Evolutionary conservation across 371 early-diverging fungal genomes (phyloP).

Genomic region (Mucor piriformis): DNA sequence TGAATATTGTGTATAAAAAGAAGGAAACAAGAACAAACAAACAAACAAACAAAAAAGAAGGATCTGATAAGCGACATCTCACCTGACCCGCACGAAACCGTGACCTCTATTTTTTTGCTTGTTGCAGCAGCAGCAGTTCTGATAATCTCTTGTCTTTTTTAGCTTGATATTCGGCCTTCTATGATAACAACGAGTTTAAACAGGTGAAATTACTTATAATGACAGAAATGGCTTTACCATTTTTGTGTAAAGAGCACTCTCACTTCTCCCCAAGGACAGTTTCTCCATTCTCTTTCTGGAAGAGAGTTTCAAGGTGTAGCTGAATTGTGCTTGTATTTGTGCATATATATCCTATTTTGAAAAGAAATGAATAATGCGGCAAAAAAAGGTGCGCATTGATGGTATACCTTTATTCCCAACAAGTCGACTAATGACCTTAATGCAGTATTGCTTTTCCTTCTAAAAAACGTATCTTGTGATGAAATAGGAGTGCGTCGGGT

Average conservation of each 20-base stretch:
- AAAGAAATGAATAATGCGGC: neutral
- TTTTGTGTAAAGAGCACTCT: slow-evolving; percentile 38
- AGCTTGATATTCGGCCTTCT: slow-evolving; percentile 31
- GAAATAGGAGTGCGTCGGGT: slow-evolving; percentile 52
- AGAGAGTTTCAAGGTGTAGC: slow-evolving; percentile 55
- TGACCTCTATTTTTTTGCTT: slow-evolving; percentile 1
- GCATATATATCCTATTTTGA: slow-evolving; percentile 50
- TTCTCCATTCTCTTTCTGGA: slow-evolving; percentile 52
- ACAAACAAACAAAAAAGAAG: neutral
- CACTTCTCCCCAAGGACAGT: slow-evolving; percentile 39
- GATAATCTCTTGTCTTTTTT: slow-evolving; percentile 17
- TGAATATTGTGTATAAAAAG: no score
- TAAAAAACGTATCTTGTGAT: slow-evolving; percentile 55
- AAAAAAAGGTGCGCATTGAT: neutral
- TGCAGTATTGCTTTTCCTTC: slow-evolving; percentile 53
- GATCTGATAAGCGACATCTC: neutral
- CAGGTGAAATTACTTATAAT: neutral
- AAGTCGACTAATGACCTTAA: slow-evolving; percentile 56
- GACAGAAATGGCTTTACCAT: slow-evolving; percentile 26
- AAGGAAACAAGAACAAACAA: neutral
- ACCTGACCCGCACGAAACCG: neutral
- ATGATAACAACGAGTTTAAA: neutral
- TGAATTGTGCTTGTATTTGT: slow-evolving; percentile 58
- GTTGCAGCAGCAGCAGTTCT: neutral
- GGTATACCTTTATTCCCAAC: slow-evolving; percentile 48